Evolutionary conservation across 2,329 filamentous ascomycete species (phyloP), one percentile per base, ranked within the genome.

Genomic region (Aspergillus unguis): DNA sequence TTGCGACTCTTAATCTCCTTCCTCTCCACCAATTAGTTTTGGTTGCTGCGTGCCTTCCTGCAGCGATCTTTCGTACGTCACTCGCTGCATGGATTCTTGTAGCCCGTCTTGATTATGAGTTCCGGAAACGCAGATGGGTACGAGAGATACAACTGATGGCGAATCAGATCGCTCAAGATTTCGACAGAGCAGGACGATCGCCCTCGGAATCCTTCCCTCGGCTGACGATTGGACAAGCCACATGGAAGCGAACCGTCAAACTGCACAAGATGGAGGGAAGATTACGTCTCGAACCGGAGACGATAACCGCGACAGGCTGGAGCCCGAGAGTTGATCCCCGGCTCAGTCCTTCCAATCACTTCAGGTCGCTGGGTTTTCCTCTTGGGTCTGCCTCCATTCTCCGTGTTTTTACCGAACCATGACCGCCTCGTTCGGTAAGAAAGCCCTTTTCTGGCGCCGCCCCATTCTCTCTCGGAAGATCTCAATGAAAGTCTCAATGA

Each of bases 261-360:
- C 29, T 25, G 37, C 26, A 33, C 23, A 33, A 26, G 33, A 43
- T 44, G 44, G 44, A 50, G 50, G 40, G 40, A 28, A 47, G 32
- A 43, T 38, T 7, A 8, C 25, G 29, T 25, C 37, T 36, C 28
- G 43, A 44, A 40, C 27, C 36, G 54, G 44, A 11, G 46, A 45
- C 46, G 50, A 54, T 56, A 51, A 40, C 17, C 52, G 5, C 6
- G 26, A 42, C 29, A 25, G 8, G 44, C 35, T 38, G 49, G 36
- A 57, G 43, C 49, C 52, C 50, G 52, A 52, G 49, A 40, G 17
- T 29, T 55, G 35, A 47, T 53, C 55, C 52, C 55, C 52, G 53
- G 49, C 42, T 43, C 45, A 53, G 38, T 44, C 43, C 37, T 36
- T 6, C 17, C 29, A 37, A 38, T 47, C 37, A 41, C 6, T 23